Conservation (phyloP, 306 rosid genomes). For the Cercis canadensis region DNA sequence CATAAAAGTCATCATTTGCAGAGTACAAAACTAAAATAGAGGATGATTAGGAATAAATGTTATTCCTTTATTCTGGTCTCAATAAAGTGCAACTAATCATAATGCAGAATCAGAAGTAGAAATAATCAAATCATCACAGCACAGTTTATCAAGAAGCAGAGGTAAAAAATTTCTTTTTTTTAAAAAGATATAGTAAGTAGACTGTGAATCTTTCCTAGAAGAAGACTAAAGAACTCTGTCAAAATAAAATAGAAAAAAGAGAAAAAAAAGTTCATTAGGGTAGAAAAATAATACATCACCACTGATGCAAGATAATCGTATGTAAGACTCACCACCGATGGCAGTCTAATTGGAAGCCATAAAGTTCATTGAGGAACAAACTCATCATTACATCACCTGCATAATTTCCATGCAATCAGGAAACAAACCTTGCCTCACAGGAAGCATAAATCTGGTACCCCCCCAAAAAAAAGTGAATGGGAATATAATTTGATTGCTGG, state of each 20-base stretch:
- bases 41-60: not conserved
- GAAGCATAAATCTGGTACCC: constrained; percentile 24
- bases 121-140: no score
- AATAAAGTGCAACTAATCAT: not conserved
- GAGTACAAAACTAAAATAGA: constrained; percentile 13
- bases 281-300: constrained; percentile 17
- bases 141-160: no score
- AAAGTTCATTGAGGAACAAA: constrained; percentile 92
- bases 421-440: constrained; percentile 28
- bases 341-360: constrained; percentile 89
- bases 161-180: no score
- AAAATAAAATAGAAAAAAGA: constrained; percentile 21
- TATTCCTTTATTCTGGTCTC: no score
- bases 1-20: constrained; percentile 12
- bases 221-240: not conserved
- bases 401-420: constrained; percentile 33
- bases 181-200: no score
- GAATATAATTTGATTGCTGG: constrained; percentile 21
- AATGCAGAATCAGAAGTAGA: not conserved
- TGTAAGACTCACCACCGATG: constrained; percentile 81
- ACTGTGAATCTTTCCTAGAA: no score
- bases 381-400: constrained; percentile 96
- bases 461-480: constrained; percentile 15
- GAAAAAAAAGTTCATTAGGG: no score
- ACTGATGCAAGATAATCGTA: not conserved